Conservation (phyloP, 2,329 filamentous ascomycete species). For the Whalleya microplaca region DNA sequence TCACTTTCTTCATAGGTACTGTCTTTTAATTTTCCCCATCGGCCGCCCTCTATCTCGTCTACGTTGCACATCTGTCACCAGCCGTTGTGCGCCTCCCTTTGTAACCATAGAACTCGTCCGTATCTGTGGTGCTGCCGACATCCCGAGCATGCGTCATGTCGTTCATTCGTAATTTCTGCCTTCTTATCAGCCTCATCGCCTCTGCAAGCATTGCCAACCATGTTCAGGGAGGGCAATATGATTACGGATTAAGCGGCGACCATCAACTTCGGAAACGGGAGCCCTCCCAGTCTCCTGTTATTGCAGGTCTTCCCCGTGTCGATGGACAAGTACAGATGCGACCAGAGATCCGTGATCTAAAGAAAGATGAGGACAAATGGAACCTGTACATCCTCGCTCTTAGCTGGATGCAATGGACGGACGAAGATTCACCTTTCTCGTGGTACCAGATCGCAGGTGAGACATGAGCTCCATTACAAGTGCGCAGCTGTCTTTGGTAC, state of each 20-base stretch:
- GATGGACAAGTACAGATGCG: slow-evolving; percentile 53
- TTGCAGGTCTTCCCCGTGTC: slow-evolving; percentile 46
- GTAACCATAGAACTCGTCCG: slow-evolving; percentile 7
- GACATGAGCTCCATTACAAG: background rate
- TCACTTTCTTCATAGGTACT: background rate
- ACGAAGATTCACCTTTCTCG: slow-evolving; percentile 66
- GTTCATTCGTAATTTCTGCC: slow-evolving; percentile 3
- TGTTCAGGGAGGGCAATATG: slow-evolving; percentile 41
- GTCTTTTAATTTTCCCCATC: background rate
- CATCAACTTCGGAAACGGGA: slow-evolving; percentile 46
- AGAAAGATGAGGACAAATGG: slow-evolving; percentile 67
- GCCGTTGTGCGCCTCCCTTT: slow-evolving; percentile 12
- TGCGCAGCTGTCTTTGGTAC: slow-evolving; percentile 3
- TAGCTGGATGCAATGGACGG: slow-evolving; percentile 69
- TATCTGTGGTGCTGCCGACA: background rate
- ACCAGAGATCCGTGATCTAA: slow-evolving; percentile 70
- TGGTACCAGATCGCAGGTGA: slow-evolving; percentile 79
- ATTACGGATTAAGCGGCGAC: slow-evolving; percentile 54
- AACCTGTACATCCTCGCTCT: slow-evolving; percentile 78
- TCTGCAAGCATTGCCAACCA: slow-evolving; percentile 6
- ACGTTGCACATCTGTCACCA: slow-evolving; percentile 13
- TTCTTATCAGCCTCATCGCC: slow-evolving; percentile 9
- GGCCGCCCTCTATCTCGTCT: slow-evolving; percentile 3
- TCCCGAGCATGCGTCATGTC: slow-evolving; percentile 12
- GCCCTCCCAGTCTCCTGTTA: slow-evolving; percentile 39